phyloP scores from a whole-genome alignment of 2,329 filamentous ascomycete genomes.

The Alternaria conjuncta region DNA sequence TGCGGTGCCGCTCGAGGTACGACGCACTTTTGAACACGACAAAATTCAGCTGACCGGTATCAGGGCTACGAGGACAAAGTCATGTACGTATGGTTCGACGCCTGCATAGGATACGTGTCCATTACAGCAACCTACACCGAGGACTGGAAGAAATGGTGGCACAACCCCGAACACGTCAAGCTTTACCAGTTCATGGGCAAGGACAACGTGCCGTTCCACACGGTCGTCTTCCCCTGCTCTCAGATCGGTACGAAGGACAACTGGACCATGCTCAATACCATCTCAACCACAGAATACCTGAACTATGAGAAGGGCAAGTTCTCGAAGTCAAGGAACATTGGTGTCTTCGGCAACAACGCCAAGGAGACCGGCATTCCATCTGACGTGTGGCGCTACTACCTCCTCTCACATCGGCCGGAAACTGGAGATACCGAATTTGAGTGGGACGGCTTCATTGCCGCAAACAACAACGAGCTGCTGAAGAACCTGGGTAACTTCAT shows the following conservation, averaged over 20 bases:
- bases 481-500: slow-evolving; percentile 71
- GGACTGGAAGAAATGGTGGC: slow-evolving; percentile 95
- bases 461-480: slow-evolving; percentile 89
- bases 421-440: slow-evolving; percentile 87
- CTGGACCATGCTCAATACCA: slow-evolving; percentile 88
- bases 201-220: slow-evolving; percentile 86
- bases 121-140: slow-evolving; percentile 90
- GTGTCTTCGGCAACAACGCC: slow-evolving; percentile 90
- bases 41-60: slow-evolving; percentile 10
- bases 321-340: slow-evolving; percentile 86
- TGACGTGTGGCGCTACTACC: slow-evolving; percentile 93
- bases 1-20: slow-evolving; percentile 59
- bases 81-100: slow-evolving; percentile 93
- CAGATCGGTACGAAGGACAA: slow-evolving; percentile 83
- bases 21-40: not conserved
- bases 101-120: slow-evolving; percentile 92
- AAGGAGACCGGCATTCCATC: slow-evolving; percentile 83
- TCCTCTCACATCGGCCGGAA: slow-evolving; percentile 84
- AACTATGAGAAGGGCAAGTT: slow-evolving; percentile 69
- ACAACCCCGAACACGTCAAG: slow-evolving; percentile 83
- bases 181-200: slow-evolving; percentile 95
- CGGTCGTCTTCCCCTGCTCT: slow-evolving; percentile 87
- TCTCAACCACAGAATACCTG: slow-evolving; percentile 81
- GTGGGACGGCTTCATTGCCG: slow-evolving; percentile 81
- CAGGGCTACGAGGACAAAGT: slow-evolving; percentile 75